A percentile compares a stretch with the other conserved stretches of the same genome.
Evolutionary conservation across 176 grass and related monocot genomes (phyloP).

Genomic region (Puya raimondii): DNA sequence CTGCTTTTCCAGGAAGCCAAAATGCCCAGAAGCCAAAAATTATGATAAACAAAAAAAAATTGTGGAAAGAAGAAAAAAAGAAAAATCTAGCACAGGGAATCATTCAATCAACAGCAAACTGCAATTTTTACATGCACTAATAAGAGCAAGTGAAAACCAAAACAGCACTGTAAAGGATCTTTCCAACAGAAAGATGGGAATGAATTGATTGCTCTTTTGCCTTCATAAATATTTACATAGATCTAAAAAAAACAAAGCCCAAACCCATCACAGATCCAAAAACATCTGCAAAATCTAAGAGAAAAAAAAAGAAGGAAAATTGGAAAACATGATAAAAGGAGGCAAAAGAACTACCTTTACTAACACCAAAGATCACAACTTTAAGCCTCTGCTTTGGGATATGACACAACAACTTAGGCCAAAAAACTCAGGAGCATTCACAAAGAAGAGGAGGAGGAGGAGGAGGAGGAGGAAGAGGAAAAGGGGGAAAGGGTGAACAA

Average conservation of each 20-base stretch:
- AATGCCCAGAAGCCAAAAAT: neutral
- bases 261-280: slow-evolving; percentile 5
- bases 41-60: neutral
- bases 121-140: neutral
- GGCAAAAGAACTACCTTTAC: slow-evolving; percentile 1
- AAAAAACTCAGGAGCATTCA: neutral
- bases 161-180: neutral
- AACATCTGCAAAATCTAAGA: neutral
- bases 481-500: neutral
- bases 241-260: neutral
- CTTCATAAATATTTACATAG: neutral
- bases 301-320: neutral
- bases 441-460: neutral
- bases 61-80: neutral
- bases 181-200: slow-evolving; percentile 9
- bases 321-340: neutral
- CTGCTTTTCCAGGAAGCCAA: neutral
- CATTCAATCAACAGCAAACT: neutral
- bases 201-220: neutral
- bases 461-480: neutral
- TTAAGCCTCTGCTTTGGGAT: neutral
- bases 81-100: neutral
- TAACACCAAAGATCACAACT: slow-evolving; percentile 6
- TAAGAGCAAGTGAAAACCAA: neutral
- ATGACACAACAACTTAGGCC: neutral